Evolutionary conservation across 768 basidiomycete genomes (phyloP).

Genomic region (Vararia minispora): DNA sequence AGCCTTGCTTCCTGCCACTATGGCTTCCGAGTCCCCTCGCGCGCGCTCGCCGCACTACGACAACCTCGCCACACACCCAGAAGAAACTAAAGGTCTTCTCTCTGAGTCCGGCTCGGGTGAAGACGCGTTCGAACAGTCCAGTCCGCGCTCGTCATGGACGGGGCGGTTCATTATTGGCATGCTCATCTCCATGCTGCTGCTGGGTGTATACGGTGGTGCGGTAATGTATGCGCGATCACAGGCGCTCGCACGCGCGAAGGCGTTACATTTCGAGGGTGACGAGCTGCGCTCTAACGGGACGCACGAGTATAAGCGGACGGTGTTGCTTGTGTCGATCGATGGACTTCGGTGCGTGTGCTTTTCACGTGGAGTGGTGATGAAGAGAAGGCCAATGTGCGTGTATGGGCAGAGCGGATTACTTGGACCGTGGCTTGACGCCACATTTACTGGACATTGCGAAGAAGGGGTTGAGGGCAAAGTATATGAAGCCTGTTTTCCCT

Average conservation of each 20-base stretch:
- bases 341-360: conserved; percentile 49
- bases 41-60: no score
- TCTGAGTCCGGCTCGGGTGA: no score
- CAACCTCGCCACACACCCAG: no score
- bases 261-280: conserved; percentile 26
- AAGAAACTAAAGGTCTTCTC: no score
- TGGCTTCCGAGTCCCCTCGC: no score
- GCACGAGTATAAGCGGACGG: conserved; percentile 69
- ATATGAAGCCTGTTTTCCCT: conserved; percentile 80
- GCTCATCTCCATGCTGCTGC: no score
- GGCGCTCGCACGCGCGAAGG: neutral
- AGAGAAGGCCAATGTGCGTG: neutral
- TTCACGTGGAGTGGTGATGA: neutral
- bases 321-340: conserved; percentile 80
- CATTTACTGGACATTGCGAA: conserved; percentile 72
- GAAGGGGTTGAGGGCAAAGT: conserved; percentile 79
- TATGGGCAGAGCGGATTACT: conserved; percentile 64
- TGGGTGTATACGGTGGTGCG: neutral
- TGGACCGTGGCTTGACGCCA: conserved; percentile 78
- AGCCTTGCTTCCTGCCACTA: no score
- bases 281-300: conserved; percentile 67
- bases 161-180: no score
- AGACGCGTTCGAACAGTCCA: no score
- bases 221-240: neutral
- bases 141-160: no score